Evolutionary conservation across 2,329 filamentous ascomycete genomes (phyloP).

Genomic region (Monosporascus sp.): DNA sequence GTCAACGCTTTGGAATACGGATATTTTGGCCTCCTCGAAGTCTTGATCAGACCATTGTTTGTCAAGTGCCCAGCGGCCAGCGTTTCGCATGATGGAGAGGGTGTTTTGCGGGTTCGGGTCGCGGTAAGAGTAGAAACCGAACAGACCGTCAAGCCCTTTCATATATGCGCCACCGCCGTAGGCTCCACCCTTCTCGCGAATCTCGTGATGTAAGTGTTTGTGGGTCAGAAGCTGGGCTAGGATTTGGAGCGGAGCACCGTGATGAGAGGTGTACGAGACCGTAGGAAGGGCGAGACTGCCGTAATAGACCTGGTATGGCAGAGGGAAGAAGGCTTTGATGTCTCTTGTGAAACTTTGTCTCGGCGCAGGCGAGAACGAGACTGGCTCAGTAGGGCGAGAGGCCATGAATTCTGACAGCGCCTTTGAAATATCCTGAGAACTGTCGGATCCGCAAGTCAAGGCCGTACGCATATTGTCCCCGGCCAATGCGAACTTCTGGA

Average conservation of each 20-base stretch:
- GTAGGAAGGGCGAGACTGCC: constrained; percentile 78
- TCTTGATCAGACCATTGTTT: constrained; percentile 78
- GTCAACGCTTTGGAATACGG: constrained; percentile 87
- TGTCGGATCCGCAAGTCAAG: constrained; percentile 78
- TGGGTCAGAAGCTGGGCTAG: constrained; percentile 90
- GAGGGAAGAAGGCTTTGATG: constrained; percentile 79
- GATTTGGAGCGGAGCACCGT: constrained; percentile 77
- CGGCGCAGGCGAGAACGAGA: constrained; percentile 30
- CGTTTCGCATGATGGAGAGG: constrained; percentile 74
- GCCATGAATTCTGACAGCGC: constrained; percentile 67
- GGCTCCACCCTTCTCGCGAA: constrained; percentile 93
- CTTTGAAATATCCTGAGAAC: constrained; percentile 61
- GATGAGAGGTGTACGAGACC: constrained; percentile 70
- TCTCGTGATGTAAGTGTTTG: constrained; percentile 94
- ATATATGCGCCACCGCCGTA: constrained; percentile 91
- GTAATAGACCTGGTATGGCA: constrained; percentile 97
- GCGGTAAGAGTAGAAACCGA: constrained; percentile 94
- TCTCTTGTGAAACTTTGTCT: constrained; percentile 37
- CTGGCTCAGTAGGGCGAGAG: constrained; percentile 43
- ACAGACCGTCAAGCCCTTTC: constrained; percentile 72
- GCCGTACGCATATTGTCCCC: constrained; percentile 68
- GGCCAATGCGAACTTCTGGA: constrained; percentile 72
- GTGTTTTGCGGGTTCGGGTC: constrained; percentile 93
- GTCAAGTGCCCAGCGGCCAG: constrained; percentile 77
- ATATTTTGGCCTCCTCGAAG: constrained; percentile 92